Conservation (phyloP, 1,284 basidiomycete species). For the Ceratobasidium sp. region DNA sequence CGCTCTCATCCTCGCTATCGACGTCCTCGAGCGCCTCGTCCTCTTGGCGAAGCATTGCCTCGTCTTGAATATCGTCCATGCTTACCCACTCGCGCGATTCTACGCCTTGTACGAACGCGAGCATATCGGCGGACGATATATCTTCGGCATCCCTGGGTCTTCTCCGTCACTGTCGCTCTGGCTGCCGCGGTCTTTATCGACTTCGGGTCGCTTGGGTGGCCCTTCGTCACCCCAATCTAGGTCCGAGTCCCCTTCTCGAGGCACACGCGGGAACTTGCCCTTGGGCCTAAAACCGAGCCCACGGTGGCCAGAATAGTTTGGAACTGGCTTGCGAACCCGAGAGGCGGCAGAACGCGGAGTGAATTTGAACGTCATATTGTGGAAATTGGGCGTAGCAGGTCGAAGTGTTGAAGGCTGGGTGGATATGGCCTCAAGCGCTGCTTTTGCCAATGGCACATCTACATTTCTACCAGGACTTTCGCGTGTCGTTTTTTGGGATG, state of each 20-base stretch:
- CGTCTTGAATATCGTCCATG: conserved; percentile 71
- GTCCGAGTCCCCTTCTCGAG: conserved; percentile 66
- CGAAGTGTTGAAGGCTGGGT: too few relatives aligned
- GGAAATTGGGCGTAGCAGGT: conserved; percentile 10
- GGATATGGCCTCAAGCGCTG: too few relatives aligned
- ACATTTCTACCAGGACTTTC: background rate
- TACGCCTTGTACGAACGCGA: conserved; percentile 43
- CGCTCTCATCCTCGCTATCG: conserved; percentile 36
- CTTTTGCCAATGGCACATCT: background rate
- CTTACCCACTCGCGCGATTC: conserved; percentile 60
- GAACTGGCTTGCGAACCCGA: conserved; percentile 13
- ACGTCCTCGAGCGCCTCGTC: conserved; percentile 53
- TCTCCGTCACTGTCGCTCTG: conserved; percentile 44
- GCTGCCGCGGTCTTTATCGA: conserved; percentile 44
- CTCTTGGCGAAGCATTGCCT: conserved; percentile 58
- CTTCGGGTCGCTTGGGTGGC: conserved; percentile 25
- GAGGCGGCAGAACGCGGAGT: background rate
- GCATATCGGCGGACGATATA: conserved; percentile 58
- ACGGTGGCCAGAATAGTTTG: background rate
- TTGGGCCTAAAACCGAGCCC: conserved; percentile 16
- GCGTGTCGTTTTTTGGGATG: background rate
- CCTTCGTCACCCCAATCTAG: conserved; percentile 64
- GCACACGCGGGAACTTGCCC: background rate
- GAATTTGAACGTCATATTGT: background rate
- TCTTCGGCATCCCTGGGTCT: conserved; percentile 35